phyloP scores from a whole-genome alignment of 176 grass and related monocot species.

The Chloris gayana region DNA sequence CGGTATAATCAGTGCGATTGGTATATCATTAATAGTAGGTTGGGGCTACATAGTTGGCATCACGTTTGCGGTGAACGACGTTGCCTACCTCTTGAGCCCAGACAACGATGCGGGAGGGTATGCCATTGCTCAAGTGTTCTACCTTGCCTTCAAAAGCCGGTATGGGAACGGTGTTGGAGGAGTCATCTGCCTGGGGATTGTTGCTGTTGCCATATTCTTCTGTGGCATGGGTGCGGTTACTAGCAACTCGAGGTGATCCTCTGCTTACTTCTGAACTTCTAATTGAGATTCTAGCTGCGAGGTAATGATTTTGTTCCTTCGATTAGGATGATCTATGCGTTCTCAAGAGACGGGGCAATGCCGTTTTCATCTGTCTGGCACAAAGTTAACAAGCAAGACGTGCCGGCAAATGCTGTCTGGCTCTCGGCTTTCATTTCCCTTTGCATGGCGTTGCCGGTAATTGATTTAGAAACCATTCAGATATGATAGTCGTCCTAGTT shows the following conservation, averaged over 20 bases:
- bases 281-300: not conserved
- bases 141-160: constrained; percentile 74
- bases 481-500: not conserved
- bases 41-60: constrained; percentile 88
- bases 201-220: constrained; percentile 73
- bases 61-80: constrained; percentile 82
- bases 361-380: constrained; percentile 86
- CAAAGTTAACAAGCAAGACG: constrained; percentile 79
- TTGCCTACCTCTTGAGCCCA: constrained; percentile 64
- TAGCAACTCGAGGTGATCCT: constrained; percentile 79
- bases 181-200: constrained; percentile 69
- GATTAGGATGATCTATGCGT: constrained; percentile 82
- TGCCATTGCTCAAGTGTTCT: constrained; percentile 82
- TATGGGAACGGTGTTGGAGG: constrained; percentile 72
- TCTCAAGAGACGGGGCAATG: constrained; percentile 96
- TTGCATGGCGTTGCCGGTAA: constrained; percentile 88
- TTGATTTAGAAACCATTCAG: not conserved
- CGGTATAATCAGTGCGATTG: constrained; percentile 70
- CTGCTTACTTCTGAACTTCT: not conserved
- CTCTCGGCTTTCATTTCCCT: constrained; percentile 69
- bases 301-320: not conserved
- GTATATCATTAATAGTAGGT: constrained; percentile 66
- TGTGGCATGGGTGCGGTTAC: constrained; percentile 83
- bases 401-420: constrained; percentile 93
- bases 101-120: constrained; percentile 89